Conservation (phyloP, 129 eudicot species). For the Flaveria trinervia region DNA sequence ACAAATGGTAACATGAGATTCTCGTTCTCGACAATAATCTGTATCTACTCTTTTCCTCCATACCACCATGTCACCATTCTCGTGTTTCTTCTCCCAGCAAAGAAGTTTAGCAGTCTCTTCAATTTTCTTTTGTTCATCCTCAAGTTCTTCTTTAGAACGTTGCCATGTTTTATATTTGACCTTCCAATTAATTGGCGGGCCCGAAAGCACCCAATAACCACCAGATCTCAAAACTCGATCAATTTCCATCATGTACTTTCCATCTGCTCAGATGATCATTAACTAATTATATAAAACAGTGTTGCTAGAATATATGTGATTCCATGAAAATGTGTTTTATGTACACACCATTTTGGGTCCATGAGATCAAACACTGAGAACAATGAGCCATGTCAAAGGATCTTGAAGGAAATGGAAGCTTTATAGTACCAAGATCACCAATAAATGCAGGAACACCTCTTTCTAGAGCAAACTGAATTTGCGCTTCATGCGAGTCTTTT, state of each 20-base stretch:
- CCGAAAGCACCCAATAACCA: slow-evolving; percentile 55
- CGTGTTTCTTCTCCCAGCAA: slow-evolving; percentile 57
- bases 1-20: slow-evolving; percentile 36
- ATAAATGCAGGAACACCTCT: slow-evolving; percentile 47
- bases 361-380: slow-evolving; percentile 35
- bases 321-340: background rate
- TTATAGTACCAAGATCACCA: slow-evolving; percentile 36
- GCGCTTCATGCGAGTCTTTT: slow-evolving; percentile 37
- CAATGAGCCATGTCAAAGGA: slow-evolving; percentile 44
- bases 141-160: slow-evolving; percentile 43
- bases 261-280: slow-evolving; percentile 28
- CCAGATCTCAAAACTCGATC: slow-evolving; percentile 49
- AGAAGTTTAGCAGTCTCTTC: slow-evolving; percentile 51
- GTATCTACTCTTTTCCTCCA: slow-evolving; percentile 43
- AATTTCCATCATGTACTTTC: slow-evolving; percentile 37
- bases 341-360: slow-evolving; percentile 34
- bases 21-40: slow-evolving; percentile 37
- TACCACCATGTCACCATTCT: slow-evolving; percentile 43
- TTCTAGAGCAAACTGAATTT: slow-evolving; percentile 46
- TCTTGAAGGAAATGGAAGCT: slow-evolving; percentile 43
- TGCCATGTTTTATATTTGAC: slow-evolving; percentile 37
- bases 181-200: slow-evolving; percentile 52
- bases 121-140: slow-evolving; percentile 45
- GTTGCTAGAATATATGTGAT: background rate
- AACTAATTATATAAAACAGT: background rate